Conservation (phyloP, 2,329 filamentous ascomycete species). For the Fusarium sp. region DNA sequence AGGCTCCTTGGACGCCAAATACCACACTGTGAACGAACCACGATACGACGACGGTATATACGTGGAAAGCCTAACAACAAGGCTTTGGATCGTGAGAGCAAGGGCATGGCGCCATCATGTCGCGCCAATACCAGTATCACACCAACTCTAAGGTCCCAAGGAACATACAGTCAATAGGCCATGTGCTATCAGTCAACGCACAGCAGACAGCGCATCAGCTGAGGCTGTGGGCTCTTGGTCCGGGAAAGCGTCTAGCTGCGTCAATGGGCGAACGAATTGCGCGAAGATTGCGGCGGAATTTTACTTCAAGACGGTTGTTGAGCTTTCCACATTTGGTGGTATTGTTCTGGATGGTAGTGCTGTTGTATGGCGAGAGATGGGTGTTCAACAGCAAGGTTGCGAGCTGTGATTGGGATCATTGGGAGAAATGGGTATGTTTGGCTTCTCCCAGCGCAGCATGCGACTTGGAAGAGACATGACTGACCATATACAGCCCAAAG, state of each 20-base stretch:
- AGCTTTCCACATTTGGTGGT: conserved; percentile 75
- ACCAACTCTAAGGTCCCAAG: conserved; percentile 22
- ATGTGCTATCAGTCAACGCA: conserved; percentile 35
- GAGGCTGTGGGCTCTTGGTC: conserved; percentile 55
- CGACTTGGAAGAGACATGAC: background rate
- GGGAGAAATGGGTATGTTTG: conserved; percentile 87
- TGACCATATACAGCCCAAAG: conserved; percentile 68
- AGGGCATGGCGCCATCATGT: conserved; percentile 48
- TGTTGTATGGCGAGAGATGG: conserved; percentile 88
- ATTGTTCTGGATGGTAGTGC: conserved; percentile 75
- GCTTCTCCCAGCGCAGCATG: background rate
- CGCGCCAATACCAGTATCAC: conserved; percentile 34
- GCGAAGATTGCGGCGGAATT: conserved; percentile 51
- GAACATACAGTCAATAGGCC: conserved; percentile 34
- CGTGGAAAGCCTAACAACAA: background rate
- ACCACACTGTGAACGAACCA: background rate
- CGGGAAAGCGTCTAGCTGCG: conserved; percentile 50
- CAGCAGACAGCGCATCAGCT: conserved; percentile 44
- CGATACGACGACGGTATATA: background rate
- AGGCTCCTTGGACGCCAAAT: background rate
- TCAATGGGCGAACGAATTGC: conserved; percentile 42
- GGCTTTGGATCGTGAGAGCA: background rate
- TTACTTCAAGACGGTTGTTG: conserved; percentile 61
- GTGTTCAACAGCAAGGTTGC: conserved; percentile 76
- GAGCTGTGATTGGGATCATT: conserved; percentile 81